Evolutionary conservation across 176 grass and related monocot genomes (phyloP).

Genomic region (Oryza australiensis): DNA sequence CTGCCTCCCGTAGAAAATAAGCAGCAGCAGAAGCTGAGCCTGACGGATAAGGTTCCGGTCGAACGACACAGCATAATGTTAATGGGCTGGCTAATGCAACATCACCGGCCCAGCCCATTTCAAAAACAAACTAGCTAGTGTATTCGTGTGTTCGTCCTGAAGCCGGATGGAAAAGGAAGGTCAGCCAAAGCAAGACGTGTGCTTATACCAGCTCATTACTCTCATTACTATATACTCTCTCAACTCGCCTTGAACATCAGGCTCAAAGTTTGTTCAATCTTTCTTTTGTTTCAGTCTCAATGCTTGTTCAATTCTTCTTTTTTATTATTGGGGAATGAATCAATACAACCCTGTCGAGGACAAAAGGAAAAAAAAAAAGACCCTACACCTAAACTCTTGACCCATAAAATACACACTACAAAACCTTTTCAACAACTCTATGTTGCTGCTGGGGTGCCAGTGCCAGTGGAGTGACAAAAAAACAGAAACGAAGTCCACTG

Average conservation of each 20-base stretch:
- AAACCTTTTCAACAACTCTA: conserved; percentile 37
- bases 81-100: background rate
- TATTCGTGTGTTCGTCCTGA: too few relatives aligned
- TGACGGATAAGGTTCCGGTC: background rate
- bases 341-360: conserved; percentile 22
- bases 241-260: background rate
- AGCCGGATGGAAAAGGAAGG: too few relatives aligned
- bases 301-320: background rate
- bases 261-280: background rate
- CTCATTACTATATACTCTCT: background rate
- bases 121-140: too few relatives aligned
- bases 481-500: conserved; percentile 54
- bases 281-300: background rate
- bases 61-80: background rate
- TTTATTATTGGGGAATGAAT: conserved; percentile 50
- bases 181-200: too few relatives aligned
- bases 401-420: conserved; percentile 33
- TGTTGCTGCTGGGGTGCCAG: conserved; percentile 24
- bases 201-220: too few relatives aligned
- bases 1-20: background rate
- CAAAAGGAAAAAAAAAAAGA: background rate
- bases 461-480: conserved; percentile 48
- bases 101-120: background rate
- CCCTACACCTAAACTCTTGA: conserved; percentile 33
- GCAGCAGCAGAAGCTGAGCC: background rate